Percentiles rank a stretch among this genome's conserved stretches.
Conservation (phyloP, 2,329 filamentous ascomycete genomes). For the Claviceps citrina region DNA sequence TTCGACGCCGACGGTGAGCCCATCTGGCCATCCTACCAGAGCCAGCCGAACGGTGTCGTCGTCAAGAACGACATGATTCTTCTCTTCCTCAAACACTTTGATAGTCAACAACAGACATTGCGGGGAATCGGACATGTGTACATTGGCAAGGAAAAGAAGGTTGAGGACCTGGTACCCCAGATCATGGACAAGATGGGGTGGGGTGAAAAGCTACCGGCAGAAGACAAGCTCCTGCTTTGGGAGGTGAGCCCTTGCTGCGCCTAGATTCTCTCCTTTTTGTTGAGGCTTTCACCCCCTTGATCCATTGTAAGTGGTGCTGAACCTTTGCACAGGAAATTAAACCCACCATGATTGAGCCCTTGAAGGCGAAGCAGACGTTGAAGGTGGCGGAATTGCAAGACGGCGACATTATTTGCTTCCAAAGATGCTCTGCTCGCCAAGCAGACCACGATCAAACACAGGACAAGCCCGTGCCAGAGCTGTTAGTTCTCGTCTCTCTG, state of each 20-base stretch:
- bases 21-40: conserved; percentile 52
- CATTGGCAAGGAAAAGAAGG: conserved; percentile 73
- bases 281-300: too few species aligned
- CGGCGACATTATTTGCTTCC: conserved; percentile 92
- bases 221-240: conserved; percentile 54
- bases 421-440: conserved; percentile 43
- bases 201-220: conserved; percentile 54
- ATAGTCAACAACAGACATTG: conserved; percentile 59
- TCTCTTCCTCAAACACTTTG: conserved; percentile 86
- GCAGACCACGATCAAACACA: conserved; percentile 16
- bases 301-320: neutral
- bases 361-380: conserved; percentile 82
- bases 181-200: conserved; percentile 78
- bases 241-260: conserved; percentile 52
- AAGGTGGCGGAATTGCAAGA: conserved; percentile 90
- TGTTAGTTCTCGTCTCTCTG: conserved; percentile 12
- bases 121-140: conserved; percentile 72
- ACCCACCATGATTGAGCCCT: conserved; percentile 85
- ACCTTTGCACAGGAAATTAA: conserved; percentile 60
- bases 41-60: conserved; percentile 39
- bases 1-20: conserved; percentile 52
- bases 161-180: conserved; percentile 63
- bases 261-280: neutral
- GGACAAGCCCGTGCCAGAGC: conserved; percentile 18
- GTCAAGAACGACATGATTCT: conserved; percentile 54